Conservation (phyloP, 2,329 filamentous ascomycete species). For the Hypoxylon sp. region DNA sequence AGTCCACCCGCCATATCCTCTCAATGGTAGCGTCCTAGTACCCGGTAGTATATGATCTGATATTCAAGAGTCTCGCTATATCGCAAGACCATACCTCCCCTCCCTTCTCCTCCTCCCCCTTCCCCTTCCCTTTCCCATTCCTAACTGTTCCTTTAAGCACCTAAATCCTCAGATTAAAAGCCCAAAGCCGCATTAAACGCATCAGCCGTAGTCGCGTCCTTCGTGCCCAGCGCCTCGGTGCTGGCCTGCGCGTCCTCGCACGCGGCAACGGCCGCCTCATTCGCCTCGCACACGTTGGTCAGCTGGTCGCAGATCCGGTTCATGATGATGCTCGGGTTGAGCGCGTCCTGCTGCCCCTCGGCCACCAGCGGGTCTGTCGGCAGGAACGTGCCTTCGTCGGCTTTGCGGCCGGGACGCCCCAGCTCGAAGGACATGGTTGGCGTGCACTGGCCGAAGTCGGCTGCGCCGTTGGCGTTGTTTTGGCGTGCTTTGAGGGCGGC, state of each 20-base stretch:
- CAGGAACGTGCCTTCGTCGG: conserved; percentile 71
- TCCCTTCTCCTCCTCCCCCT: background rate
- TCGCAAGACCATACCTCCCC: background rate
- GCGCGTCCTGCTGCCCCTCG: conserved; percentile 68
- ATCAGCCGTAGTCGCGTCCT: conserved; percentile 64
- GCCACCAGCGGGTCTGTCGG: conserved; percentile 68
- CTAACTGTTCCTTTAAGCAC: background rate
- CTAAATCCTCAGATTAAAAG: conserved; percentile 50
- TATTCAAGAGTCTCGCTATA: background rate
- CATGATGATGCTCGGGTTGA: conserved; percentile 76
- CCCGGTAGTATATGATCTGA: background rate
- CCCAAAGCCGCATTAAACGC: conserved; percentile 62
- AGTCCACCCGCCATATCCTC: background rate
- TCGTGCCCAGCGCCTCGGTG: conserved; percentile 65
- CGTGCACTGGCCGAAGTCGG: conserved; percentile 65
- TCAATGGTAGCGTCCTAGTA: background rate
- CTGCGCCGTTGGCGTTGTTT: conserved; percentile 49
- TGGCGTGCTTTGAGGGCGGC: conserved; percentile 1
- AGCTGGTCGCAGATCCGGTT: conserved; percentile 74
- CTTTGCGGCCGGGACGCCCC: conserved; percentile 65
- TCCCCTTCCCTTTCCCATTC: background rate
- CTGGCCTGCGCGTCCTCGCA: conserved; percentile 65
- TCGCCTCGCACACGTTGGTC: conserved; percentile 71
- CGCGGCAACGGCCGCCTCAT: conserved; percentile 65
- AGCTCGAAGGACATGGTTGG: conserved; percentile 70